These are phyloP conservation scores for Suhomyces sp. DNA, from an alignment of 805 yeast species.

Conservation along the genomic window DNA sequence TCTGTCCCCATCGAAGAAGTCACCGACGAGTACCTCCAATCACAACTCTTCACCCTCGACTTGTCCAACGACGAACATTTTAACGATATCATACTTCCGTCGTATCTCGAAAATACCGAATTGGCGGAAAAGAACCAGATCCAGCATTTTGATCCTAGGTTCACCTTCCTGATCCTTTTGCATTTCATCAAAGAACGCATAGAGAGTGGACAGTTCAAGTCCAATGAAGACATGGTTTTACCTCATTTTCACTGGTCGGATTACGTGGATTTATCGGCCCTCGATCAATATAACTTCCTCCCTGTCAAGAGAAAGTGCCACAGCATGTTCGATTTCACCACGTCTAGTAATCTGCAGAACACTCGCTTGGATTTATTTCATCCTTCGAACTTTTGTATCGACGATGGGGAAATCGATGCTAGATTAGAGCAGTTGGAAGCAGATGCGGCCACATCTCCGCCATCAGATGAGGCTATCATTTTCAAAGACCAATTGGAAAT, in stretches of 20 bases:
- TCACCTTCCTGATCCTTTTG: slow-evolving; percentile 24
- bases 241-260: slow-evolving; percentile 37
- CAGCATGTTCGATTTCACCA: slow-evolving; percentile 16
- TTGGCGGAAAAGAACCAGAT: slow-evolving; percentile 9
- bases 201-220: neutral
- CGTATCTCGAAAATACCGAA: slow-evolving; percentile 10
- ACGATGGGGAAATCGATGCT: slow-evolving; percentile 21
- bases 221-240: slow-evolving; percentile 10
- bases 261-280: slow-evolving; percentile 23
- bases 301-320: slow-evolving; percentile 19
- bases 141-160: slow-evolving; percentile 28
- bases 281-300: slow-evolving; percentile 16
- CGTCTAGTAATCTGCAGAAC: slow-evolving; percentile 10
- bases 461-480: neutral
- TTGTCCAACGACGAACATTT: slow-evolving; percentile 6
- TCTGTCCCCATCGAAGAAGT: neutral
- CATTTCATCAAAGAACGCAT: slow-evolving; percentile 9
- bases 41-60: slow-evolving; percentile 2
- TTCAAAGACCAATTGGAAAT: slow-evolving; percentile 7
- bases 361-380: slow-evolving; percentile 12
- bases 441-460: too few relatives aligned
- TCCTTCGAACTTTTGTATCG: slow-evolving; percentile 23
- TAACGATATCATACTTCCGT: slow-evolving; percentile 14
- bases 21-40: neutral
- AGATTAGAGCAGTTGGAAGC: slow-evolving; percentile 2